phyloP scores from a whole-genome alignment of 1,284 basidiomycete species.

The Puccinia hordei region DNA sequence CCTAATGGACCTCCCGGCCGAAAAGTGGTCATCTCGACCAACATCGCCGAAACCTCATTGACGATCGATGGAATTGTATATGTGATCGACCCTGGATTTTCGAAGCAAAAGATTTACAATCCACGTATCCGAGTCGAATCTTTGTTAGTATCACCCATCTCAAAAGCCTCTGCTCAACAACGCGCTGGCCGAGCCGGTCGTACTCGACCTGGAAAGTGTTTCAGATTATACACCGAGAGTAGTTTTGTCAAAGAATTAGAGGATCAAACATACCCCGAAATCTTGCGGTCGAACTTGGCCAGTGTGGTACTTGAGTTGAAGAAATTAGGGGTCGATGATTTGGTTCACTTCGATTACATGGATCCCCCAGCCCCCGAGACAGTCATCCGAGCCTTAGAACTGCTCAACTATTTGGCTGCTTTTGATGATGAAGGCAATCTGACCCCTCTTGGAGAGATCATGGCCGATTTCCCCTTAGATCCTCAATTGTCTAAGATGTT shows the following conservation, averaged over 20 bases:
- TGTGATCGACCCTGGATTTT: constrained; percentile 96
- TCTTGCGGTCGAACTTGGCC: constrained; percentile 70
- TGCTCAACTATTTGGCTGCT: constrained; percentile 88
- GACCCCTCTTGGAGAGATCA: constrained; percentile 81
- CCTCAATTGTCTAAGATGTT: constrained; percentile 96
- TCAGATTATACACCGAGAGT: constrained; percentile 93
- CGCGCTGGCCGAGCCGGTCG: constrained; percentile 93
- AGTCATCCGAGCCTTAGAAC: constrained; percentile 93
- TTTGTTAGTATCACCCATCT: constrained; percentile 89
- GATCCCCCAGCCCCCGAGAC: constrained; percentile 96
- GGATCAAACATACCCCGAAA: constrained; percentile 95
- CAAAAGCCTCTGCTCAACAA: constrained; percentile 94
- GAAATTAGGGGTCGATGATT: constrained; percentile 73
- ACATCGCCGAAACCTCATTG: constrained; percentile 95
- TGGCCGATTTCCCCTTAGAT: constrained; percentile 98
- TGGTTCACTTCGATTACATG: constrained; percentile 89
- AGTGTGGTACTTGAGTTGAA: constrained; percentile 93
- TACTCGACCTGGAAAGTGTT: constrained; percentile 95
- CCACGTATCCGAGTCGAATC: constrained; percentile 94
- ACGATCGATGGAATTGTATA: constrained; percentile 99
- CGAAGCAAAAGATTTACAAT: constrained; percentile 96
- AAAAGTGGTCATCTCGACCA: constrained; percentile 93
- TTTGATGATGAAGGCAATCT: constrained; percentile 92
- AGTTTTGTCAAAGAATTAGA: constrained; percentile 94
- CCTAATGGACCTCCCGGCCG: constrained; percentile 78